These are phyloP conservation scores for Phaeosphaeria sp. DNA, from an alignment of 2,329 filamentous ascomycete genomes.

Conservation along the genomic window DNA sequence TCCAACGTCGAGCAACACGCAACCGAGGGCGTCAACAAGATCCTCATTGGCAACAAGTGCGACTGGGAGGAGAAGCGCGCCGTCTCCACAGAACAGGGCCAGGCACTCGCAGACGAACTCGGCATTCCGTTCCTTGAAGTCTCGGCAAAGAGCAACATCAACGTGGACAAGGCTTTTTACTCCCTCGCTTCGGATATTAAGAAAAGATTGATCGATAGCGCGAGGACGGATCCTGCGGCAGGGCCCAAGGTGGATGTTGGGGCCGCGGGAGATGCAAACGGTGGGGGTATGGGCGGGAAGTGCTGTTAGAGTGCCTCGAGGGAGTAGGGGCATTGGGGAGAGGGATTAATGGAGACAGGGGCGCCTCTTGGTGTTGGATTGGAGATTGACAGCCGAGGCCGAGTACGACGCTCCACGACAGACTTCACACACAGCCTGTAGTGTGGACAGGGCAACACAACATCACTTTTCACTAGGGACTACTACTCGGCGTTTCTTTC, in stretches of 20 bases:
- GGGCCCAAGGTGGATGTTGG: slow-evolving; percentile 43
- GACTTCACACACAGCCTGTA: slow-evolving; percentile 1
- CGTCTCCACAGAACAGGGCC: slow-evolving; percentile 89
- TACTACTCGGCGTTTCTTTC: slow-evolving; percentile 13
- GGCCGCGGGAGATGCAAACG: slow-evolving; percentile 30
- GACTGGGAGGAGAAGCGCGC: slow-evolving; percentile 99
- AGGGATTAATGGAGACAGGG: neutral
- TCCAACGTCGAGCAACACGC: slow-evolving; percentile 98
- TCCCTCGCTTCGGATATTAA: slow-evolving; percentile 95
- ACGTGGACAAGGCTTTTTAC: slow-evolving; percentile 99
- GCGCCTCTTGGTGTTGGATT: neutral
- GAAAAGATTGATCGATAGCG: slow-evolving; percentile 93
- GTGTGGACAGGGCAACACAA: neutral
- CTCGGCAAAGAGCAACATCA: slow-evolving; percentile 98
- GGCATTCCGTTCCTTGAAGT: slow-evolving; percentile 99
- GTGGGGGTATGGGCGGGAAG: slow-evolving; percentile 45
- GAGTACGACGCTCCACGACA: neutral
- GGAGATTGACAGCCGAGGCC: neutral
- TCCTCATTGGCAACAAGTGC: slow-evolving; percentile 99
- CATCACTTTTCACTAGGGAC: slow-evolving; percentile 1
- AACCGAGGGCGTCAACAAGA: slow-evolving; percentile 99
- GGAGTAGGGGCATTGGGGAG: neutral
- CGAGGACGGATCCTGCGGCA: slow-evolving; percentile 68
- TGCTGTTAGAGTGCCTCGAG: slow-evolving; percentile 39
- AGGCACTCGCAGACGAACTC: slow-evolving; percentile 91